Conservation (phyloP, 1,284 basidiomycete species). For the Veloboletus limbatus region DNA sequence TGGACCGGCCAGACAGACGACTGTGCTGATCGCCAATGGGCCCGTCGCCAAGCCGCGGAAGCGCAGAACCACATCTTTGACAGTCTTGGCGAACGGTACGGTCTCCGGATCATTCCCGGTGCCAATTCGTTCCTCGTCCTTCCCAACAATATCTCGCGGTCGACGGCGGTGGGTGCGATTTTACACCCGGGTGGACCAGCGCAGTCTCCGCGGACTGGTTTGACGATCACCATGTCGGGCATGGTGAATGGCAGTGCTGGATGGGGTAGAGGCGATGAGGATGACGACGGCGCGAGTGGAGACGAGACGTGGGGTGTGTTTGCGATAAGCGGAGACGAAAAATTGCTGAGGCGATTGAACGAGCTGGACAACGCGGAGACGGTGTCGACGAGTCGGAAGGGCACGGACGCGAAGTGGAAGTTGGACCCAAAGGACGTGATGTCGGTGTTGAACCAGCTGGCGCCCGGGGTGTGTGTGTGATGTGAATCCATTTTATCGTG, state of each 20-base stretch:
- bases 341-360: constrained; percentile 67
- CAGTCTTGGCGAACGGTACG: constrained; percentile 77
- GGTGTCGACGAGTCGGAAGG: constrained; percentile 61
- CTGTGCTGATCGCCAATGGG: constrained; percentile 68
- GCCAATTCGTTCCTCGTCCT: constrained; percentile 78
- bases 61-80: constrained; percentile 91
- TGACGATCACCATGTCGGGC: constrained; percentile 2
- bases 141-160: constrained; percentile 80
- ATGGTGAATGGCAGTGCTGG: neutral
- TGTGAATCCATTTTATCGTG: too few relatives aligned
- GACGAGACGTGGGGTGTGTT: constrained; percentile 61
- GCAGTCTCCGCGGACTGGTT: constrained; percentile 43
- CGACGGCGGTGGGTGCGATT: constrained; percentile 74
- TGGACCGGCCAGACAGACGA: constrained; percentile 54
- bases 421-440: constrained; percentile 45
- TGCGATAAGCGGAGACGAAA: constrained; percentile 72
- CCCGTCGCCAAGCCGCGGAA: constrained; percentile 81
- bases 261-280: neutral
- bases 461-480: too few relatives aligned
- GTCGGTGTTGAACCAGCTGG: constrained; percentile 32
- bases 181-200: constrained; percentile 66
- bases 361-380: constrained; percentile 73
- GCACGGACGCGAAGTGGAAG: constrained; percentile 76
- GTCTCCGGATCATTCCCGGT: constrained; percentile 77
- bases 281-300: constrained; percentile 8